Evolutionary conservation across 2,329 filamentous ascomycete genomes (phyloP).

Genomic region (Hymenoscyphus albidus): DNA sequence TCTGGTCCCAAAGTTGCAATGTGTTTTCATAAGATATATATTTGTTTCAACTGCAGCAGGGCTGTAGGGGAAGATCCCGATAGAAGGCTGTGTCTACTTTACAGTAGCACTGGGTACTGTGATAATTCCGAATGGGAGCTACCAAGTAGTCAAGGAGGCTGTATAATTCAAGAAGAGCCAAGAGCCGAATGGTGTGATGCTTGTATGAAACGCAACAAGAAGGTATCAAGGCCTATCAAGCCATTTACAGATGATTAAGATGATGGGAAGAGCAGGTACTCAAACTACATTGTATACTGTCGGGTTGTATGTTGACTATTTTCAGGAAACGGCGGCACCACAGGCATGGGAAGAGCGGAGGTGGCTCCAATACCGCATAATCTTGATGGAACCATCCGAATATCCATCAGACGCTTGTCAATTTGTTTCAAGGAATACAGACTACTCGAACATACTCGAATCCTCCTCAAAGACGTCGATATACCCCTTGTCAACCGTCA

Average conservation of each 20-base stretch:
- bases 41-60: background rate
- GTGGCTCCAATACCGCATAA: background rate
- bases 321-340: background rate
- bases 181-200: background rate
- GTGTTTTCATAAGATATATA: background rate
- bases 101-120: background rate
- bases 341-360: background rate
- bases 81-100: background rate
- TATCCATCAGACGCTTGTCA: background rate
- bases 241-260: background rate
- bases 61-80: background rate
- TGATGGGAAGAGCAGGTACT: background rate
- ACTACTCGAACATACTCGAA: background rate
- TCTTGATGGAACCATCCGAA: background rate
- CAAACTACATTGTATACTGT: background rate
- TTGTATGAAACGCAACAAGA: background rate
- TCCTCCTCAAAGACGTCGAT: background rate
- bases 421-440: background rate
- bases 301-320: background rate
- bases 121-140: background rate
- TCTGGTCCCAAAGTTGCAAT: background rate
- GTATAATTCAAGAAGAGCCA: background rate
- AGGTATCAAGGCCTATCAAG: background rate
- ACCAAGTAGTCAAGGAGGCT: background rate
- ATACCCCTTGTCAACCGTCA: background rate